Evolutionary conservation across 371 early-diverging fungal species (phyloP).

Genomic region (Rhizomucor pusillus): DNA sequence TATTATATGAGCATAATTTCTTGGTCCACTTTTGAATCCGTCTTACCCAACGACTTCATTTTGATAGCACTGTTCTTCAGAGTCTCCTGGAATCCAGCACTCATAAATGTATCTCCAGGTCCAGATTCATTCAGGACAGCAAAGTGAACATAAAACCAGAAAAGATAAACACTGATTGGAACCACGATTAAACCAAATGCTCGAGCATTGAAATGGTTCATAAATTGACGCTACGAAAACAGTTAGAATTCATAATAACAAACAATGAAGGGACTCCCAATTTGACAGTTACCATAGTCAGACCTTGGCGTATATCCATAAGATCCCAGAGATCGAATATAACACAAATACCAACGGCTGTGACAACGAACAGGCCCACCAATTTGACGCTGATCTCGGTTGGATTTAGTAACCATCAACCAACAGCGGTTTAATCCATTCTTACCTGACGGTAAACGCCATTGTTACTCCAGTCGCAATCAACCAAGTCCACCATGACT

Average conservation of each 20-base stretch:
- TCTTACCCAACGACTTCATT: slow-evolving; percentile 45
- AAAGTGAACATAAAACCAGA: slow-evolving; percentile 85
- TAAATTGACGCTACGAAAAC: slow-evolving; percentile 55
- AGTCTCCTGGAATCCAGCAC: slow-evolving; percentile 85
- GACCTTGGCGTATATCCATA: slow-evolving; percentile 78
- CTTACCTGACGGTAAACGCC: slow-evolving; percentile 65
- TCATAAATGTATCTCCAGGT: slow-evolving; percentile 95
- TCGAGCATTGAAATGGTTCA: slow-evolving; percentile 65
- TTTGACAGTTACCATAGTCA: slow-evolving; percentile 55
- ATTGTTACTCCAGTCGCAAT: slow-evolving; percentile 67
- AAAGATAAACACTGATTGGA: slow-evolving; percentile 74
- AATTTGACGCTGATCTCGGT: slow-evolving; percentile 78
- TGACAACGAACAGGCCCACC: slow-evolving; percentile 91
- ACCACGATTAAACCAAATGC: slow-evolving; percentile 72
- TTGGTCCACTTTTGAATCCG: not conserved
- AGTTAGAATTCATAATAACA: not conserved
- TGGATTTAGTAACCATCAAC: not conserved
- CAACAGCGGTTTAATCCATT: not conserved
- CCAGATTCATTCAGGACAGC: slow-evolving; percentile 73
- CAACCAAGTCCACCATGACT: slow-evolving; percentile 79
- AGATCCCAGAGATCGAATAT: slow-evolving; percentile 91
- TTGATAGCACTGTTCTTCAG: slow-evolving; percentile 77
- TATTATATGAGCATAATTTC: not conserved
- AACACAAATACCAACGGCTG: slow-evolving; percentile 81
- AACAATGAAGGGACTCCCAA: not conserved